phyloP scores from a whole-genome alignment of 176 grass and related monocot species.

The Aegilops umbellulata region DNA sequence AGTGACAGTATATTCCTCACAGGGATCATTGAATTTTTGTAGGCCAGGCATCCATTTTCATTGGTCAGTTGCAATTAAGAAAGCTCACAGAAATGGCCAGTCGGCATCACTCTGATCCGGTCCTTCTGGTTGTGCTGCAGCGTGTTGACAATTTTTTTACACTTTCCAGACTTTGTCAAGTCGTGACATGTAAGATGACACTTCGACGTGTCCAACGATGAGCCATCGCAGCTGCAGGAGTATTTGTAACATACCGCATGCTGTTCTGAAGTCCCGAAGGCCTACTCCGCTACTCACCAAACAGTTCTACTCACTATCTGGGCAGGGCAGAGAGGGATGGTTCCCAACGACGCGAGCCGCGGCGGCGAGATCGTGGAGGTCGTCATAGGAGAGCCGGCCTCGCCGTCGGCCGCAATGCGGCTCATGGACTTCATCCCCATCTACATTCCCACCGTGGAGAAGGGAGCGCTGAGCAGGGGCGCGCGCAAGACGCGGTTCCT shows the following conservation, averaged over 20 bases:
- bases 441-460: slow-evolving; percentile 63
- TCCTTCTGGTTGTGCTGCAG: slow-evolving; percentile 34
- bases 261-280: slow-evolving; percentile 7
- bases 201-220: background rate
- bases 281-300: background rate
- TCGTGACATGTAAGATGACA: background rate
- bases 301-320: background rate
- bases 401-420: slow-evolving; percentile 27
- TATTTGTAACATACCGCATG: background rate
- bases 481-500: slow-evolving; percentile 53
- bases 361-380: slow-evolving; percentile 39
- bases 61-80: background rate
- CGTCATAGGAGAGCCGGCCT: background rate
- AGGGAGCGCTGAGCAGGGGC: slow-evolving; percentile 25
- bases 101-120: background rate
- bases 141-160: background rate
- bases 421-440: slow-evolving; percentile 77
- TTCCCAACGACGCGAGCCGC: slow-evolving; percentile 15
- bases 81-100: background rate
- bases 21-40: background rate
- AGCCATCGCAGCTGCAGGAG: background rate
- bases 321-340: slow-evolving; percentile 7
- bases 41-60: background rate
- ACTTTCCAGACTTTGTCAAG: background rate
- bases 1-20: background rate